Evolutionary conservation across 75 land plant species (phyloP), one percentile per base, ranked within the genome.

Genomic region (Pinus albicaulis): DNA sequence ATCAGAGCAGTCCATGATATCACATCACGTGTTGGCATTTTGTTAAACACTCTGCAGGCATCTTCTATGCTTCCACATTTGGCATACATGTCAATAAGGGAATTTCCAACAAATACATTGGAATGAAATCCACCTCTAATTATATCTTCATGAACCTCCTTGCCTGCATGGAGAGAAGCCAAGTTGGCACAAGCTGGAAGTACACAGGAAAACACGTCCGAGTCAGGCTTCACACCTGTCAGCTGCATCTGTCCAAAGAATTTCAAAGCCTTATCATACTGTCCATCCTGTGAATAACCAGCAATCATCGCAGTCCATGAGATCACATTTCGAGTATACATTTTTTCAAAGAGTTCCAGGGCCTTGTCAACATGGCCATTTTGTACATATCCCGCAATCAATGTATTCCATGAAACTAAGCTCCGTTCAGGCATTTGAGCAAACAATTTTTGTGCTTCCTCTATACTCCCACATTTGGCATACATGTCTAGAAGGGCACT

Each of bases 401-500:
- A 1, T 10, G 53, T 48, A 48, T 48, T 48, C 53, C 53, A 48
- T 48, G 53, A 48, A 48, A 48, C 53, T 11, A 48, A 48, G 12
- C 53, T 48, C 53, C 53, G 12, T 48, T 48, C 53, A 48, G 53
- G 79, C 71, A 91, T 76, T 15, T 73, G 34, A 26, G 82, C 26
- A 71, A 91, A 91, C 17, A 88, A 74, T 7, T 36, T 55, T 1
- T 64, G 58, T 14, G 90, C 86, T 57, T 91, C 90, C 28, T 84
- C 78, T 15, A 91, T 73, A 10, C 83, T 83, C 26, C 90, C 88
- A 72, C 90, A 88, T 85, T 86, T 91, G 5, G 88, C 86, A 86
- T 86, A 91, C 86, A 86, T 88, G 44, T 88, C 93, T 62, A 88
- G 75, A 26, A 91, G 82, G 20, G 92, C 89, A 36, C 84, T 78